These are phyloP conservation scores for Thelonectria discophora DNA, from an alignment of 2,329 filamentous ascomycete species.

Conservation along the genomic window DNA sequence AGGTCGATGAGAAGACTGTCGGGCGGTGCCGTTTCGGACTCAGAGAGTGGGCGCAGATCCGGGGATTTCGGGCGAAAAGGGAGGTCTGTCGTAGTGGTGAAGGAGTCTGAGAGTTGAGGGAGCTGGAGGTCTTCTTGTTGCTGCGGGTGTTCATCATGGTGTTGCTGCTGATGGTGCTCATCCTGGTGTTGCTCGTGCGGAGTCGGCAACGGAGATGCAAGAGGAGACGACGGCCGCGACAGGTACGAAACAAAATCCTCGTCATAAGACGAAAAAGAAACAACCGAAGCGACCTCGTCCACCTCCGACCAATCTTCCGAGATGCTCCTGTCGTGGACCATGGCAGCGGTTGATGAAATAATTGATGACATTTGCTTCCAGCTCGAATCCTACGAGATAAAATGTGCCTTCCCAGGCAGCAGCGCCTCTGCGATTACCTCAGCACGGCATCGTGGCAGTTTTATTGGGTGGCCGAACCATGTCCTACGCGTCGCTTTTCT, in stretches of 20 bases:
- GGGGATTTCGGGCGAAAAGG: too few species aligned
- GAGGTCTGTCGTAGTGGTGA: too few species aligned
- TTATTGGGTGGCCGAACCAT: neutral
- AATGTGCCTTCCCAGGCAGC: neutral
- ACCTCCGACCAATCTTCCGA: slow-evolving; percentile 38
- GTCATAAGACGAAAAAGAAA: slow-evolving; percentile 29
- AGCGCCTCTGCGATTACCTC: neutral
- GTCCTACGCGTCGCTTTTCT: neutral
- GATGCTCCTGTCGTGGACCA: slow-evolving; percentile 22
- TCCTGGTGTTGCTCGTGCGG: neutral
- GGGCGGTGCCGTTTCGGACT: neutral
- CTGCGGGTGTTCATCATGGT: too few species aligned
- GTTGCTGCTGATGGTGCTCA: neutral
- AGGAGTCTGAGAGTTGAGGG: too few species aligned
- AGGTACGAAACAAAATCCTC: slow-evolving; percentile 4
- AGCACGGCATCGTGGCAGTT: neutral
- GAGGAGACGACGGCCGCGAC: slow-evolving; percentile 9
- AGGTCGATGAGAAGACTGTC: neutral
- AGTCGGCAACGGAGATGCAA: neutral
- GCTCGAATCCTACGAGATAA: too few species aligned
- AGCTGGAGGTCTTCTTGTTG: too few species aligned
- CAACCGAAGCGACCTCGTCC: slow-evolving; percentile 29
- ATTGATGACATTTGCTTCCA: neutral
- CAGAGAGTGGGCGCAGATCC: neutral
- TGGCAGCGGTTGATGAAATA: slow-evolving; percentile 6